phyloP scores from a whole-genome alignment of 148 eudicot species.

The Nepenthes gracilis region DNA sequence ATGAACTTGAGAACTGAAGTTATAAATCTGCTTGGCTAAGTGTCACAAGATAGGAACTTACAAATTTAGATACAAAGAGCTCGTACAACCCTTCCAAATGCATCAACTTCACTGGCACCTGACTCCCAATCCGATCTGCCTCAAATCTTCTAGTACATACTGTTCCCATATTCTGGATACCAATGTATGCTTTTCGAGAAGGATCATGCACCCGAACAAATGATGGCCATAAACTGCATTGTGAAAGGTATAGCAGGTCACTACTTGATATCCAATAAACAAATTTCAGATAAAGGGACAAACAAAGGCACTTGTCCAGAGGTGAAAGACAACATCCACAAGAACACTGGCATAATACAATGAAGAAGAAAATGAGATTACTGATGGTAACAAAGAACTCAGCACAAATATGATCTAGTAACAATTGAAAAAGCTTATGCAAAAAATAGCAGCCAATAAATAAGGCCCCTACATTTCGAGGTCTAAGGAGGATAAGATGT shows the following conservation, averaged over 20 bases:
- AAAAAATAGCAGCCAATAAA: too few relatives aligned
- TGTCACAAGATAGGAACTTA: constrained; percentile 30
- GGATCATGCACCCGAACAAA: constrained; percentile 97
- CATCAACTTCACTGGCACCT: constrained; percentile 94
- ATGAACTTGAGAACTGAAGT: background rate
- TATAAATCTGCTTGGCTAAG: background rate
- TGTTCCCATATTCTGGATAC: constrained; percentile 96
- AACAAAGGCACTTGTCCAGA: background rate
- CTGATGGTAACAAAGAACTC: too few relatives aligned
- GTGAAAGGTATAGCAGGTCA: constrained; percentile 4
- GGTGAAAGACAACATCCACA: background rate
- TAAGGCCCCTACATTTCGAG: too few relatives aligned
- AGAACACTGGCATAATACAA: background rate
- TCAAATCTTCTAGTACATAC: constrained; percentile 92
- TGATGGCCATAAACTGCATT: constrained; percentile 91
- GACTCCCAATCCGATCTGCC: constrained; percentile 86
- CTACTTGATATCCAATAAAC: constrained; percentile 1
- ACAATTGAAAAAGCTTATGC: too few relatives aligned
- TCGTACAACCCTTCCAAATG: constrained; percentile 95
- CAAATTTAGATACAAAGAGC: constrained; percentile 88
- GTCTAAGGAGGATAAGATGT: too few relatives aligned
- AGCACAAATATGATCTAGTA: too few relatives aligned
- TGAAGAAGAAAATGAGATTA: too few relatives aligned
- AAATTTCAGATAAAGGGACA: background rate
- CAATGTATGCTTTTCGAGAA: constrained; percentile 85